Conservation (phyloP, 1,284 basidiomycete genomes). For the Paramarasmius palmivorus region DNA sequence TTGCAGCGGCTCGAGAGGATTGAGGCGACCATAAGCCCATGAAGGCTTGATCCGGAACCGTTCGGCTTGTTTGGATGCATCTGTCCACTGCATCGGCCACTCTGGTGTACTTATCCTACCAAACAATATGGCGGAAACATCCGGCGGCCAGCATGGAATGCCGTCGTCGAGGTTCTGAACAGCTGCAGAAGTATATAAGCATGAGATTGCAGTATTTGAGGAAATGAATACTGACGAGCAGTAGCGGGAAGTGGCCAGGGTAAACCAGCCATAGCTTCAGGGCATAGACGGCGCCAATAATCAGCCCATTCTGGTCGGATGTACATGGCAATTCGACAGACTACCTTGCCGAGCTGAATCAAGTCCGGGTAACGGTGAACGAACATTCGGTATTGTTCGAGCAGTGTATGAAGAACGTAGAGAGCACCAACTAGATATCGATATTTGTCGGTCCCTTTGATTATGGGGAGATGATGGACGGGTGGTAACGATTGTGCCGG, state of each 20-base stretch:
- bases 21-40: conserved; percentile 58
- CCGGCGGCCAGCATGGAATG: conserved; percentile 70
- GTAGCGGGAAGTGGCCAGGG: conserved; percentile 53
- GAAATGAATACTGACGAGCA: conserved; percentile 37
- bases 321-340: conserved; percentile 66
- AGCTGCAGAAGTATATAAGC: conserved; percentile 30
- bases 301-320: conserved; percentile 84
- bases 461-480: conserved; percentile 15
- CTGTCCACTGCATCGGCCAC: conserved; percentile 58
- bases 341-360: conserved; percentile 59
- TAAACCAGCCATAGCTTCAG: conserved; percentile 45
- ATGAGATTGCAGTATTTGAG: not conserved
- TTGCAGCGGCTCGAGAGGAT: conserved; percentile 52
- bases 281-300: conserved; percentile 81
- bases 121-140: conserved; percentile 63
- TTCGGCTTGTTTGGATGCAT: conserved; percentile 47
- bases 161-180: conserved; percentile 57
- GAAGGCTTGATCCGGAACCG: conserved; percentile 56
- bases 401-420: conserved; percentile 76
- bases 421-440: conserved; percentile 53
- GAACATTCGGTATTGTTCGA: conserved; percentile 65
- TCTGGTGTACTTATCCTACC: conserved; percentile 66
- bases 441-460: conserved; percentile 24
- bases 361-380: conserved; percentile 56
- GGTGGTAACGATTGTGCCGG: conserved; percentile 22